These are phyloP conservation scores for Stachybotrys chartarum DNA, from an alignment of 2,329 filamentous ascomycete genomes.

Conservation along the genomic window DNA sequence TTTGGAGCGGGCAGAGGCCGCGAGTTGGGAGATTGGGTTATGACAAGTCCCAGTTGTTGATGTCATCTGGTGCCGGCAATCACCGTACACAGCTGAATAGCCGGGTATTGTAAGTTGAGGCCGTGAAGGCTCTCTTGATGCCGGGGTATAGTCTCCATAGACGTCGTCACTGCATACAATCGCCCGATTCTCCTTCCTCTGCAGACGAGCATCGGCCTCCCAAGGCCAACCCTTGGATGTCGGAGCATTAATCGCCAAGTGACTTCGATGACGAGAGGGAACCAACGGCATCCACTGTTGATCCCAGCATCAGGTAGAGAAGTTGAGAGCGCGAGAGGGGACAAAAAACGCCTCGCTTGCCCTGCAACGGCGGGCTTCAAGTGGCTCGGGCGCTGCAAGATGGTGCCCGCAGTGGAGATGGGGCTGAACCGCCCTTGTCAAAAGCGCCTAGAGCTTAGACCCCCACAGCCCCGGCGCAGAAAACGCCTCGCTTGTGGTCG, in stretches of 20 bases:
- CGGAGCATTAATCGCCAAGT: background rate
- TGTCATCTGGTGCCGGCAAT: too few relatives aligned
- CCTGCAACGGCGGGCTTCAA: background rate
- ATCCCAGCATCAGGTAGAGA: background rate
- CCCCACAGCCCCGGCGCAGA: background rate
- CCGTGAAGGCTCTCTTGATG: too few relatives aligned
- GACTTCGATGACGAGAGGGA: background rate
- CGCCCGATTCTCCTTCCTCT: too few relatives aligned
- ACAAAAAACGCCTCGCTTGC: background rate
- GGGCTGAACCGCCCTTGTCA: background rate
- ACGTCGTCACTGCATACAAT: too few relatives aligned
- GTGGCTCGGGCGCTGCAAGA: conserved; percentile 1
- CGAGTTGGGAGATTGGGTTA: background rate
- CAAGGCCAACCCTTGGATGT: background rate
- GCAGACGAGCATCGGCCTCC: background rate
- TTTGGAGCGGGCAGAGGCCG: too few relatives aligned
- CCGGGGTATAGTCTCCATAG: too few relatives aligned
- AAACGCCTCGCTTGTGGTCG: background rate
- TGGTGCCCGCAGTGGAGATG: conserved; percentile 1
- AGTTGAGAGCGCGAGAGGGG: background rate
- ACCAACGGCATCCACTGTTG: too few relatives aligned
- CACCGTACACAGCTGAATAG: too few relatives aligned
- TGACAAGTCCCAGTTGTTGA: too few relatives aligned
- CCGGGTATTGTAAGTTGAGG: too few relatives aligned
- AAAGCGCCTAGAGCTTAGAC: background rate